A percentile compares a stretch with the other conserved stretches of the same genome.
phyloP scores from a whole-genome alignment of 768 basidiomycete genomes.

The Tremella fuciformis region DNA sequence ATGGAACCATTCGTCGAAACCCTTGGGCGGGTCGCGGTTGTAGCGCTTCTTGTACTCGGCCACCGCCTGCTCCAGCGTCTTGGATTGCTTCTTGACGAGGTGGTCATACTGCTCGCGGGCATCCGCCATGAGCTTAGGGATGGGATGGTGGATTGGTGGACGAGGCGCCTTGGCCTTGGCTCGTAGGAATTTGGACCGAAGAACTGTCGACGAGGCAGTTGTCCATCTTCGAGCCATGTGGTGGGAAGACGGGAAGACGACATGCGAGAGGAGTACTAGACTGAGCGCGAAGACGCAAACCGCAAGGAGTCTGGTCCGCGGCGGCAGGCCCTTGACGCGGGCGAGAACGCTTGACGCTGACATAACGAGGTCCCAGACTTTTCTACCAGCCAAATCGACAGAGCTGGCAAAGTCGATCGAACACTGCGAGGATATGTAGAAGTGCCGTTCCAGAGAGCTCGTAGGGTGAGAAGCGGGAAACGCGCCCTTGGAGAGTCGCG shows the following conservation, averaged over 20 bases:
- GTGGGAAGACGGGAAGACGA: neutral
- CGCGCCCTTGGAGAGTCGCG: too few species aligned
- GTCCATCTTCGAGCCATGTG: conserved; percentile 40
- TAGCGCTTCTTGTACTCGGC: conserved; percentile 49
- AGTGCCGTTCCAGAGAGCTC: too few species aligned
- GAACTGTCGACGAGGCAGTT: conserved; percentile 43
- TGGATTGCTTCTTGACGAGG: conserved; percentile 46
- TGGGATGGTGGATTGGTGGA: conserved; percentile 51
- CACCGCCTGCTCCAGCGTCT: conserved; percentile 46
- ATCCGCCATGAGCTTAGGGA: conserved; percentile 50
- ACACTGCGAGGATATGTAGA: too few species aligned
- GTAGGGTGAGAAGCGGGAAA: too few species aligned
- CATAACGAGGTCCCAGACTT: too few species aligned
- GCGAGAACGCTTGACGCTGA: too few species aligned
- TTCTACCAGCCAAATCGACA: too few species aligned
- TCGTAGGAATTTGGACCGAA: conserved; percentile 46
- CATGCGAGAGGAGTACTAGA: neutral
- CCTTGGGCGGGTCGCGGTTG: conserved; percentile 46
- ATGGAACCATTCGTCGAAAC: conserved; percentile 55
- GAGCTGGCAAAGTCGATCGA: too few species aligned
- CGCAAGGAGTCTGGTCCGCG: conserved; percentile 1
- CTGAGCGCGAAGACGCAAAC: conserved; percentile 1
- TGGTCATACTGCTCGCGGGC: conserved; percentile 43
- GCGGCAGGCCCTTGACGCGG: conserved; percentile 1
- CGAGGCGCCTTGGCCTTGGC: conserved; percentile 36